A percentile compares a stretch with the other conserved stretches of the same genome.
Evolutionary conservation across 2,329 filamentous ascomycete genomes (phyloP).

Genomic region (Xylariaceae sp.): DNA sequence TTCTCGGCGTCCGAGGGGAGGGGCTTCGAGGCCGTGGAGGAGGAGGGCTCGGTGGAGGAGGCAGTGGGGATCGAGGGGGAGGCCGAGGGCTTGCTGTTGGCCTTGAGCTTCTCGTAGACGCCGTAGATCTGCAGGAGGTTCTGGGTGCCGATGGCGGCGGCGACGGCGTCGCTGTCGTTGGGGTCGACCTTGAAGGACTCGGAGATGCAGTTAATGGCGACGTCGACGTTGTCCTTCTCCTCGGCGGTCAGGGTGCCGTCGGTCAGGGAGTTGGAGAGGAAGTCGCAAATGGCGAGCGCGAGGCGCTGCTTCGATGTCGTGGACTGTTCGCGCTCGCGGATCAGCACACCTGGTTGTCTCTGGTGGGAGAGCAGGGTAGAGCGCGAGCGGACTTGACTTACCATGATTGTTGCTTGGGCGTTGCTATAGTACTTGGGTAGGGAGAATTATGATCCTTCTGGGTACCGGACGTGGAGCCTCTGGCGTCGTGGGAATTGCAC

Average conservation of each 20-base stretch:
- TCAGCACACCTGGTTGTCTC: too few relatives aligned
- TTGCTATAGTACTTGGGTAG: neutral
- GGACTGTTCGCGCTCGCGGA: slow-evolving; percentile 27
- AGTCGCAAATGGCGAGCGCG: slow-evolving; percentile 95
- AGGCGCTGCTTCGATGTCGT: slow-evolving; percentile 71
- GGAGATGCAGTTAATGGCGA: slow-evolving; percentile 89
- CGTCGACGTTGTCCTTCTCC: slow-evolving; percentile 89
- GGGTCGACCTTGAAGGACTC: slow-evolving; percentile 95
- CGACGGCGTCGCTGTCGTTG: slow-evolving; percentile 66
- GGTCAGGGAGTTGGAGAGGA: slow-evolving; percentile 75
- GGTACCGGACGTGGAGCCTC: neutral
- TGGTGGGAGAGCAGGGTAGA: neutral
- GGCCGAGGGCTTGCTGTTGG: slow-evolving; percentile 34
- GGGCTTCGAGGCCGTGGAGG: slow-evolving; percentile 22
- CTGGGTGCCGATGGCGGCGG: slow-evolving; percentile 77
- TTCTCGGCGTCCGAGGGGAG: slow-evolving; percentile 55
- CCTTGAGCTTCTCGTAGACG: slow-evolving; percentile 93
- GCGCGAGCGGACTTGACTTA: neutral
- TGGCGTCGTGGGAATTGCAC: slow-evolving; percentile 1
- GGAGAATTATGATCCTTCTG: too few relatives aligned
- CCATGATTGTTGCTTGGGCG: slow-evolving; percentile 1
- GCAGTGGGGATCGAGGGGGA: slow-evolving; percentile 36
- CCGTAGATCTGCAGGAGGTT: slow-evolving; percentile 87
- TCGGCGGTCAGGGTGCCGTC: slow-evolving; percentile 87
- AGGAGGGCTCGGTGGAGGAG: slow-evolving; percentile 36